Percentiles rank a stretch among this genome's conserved stretches.
These are phyloP conservation scores for Candida schatavii DNA, from an alignment of 805 yeast species.

Conservation along the genomic window DNA sequence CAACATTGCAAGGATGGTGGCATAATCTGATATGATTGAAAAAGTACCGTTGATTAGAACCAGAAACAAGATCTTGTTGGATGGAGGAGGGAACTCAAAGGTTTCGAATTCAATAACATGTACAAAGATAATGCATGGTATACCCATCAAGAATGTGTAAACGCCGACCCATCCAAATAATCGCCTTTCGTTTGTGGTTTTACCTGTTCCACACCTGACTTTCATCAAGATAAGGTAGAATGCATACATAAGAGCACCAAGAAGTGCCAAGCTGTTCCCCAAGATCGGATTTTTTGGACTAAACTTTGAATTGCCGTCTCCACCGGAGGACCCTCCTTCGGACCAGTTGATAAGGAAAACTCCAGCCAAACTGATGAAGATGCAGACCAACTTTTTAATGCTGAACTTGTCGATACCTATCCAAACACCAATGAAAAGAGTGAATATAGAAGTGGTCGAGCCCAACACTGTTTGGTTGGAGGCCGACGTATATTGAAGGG, in stretches of 20 bases:
- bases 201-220: conserved; percentile 42
- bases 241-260: conserved; percentile 48
- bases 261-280: conserved; percentile 45
- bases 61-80: conserved; percentile 27
- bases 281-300: conserved; percentile 36
- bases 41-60: conserved; percentile 42
- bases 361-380: conserved; percentile 44
- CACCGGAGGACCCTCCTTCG: conserved; percentile 14
- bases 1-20: conserved; percentile 48
- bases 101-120: conserved; percentile 38
- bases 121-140: conserved; percentile 37
- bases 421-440: conserved; percentile 42
- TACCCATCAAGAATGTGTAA: conserved; percentile 34
- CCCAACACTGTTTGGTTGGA: conserved; percentile 52
- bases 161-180: conserved; percentile 49
- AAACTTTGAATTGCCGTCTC: conserved; percentile 21
- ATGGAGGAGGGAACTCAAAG: conserved; percentile 42
- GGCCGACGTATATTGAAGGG: conserved; percentile 49
- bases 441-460: conserved; percentile 50
- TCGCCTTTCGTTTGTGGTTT: conserved; percentile 44
- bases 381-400: conserved; percentile 40
- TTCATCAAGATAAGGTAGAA: conserved; percentile 44
- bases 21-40: conserved; percentile 48
- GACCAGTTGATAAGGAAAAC: conserved; percentile 44
- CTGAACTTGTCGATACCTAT: conserved; percentile 43